These are phyloP conservation scores for Botrytis fragariae DNA, from an alignment of 2,329 filamentous ascomycete genomes.

Conservation along the genomic window DNA sequence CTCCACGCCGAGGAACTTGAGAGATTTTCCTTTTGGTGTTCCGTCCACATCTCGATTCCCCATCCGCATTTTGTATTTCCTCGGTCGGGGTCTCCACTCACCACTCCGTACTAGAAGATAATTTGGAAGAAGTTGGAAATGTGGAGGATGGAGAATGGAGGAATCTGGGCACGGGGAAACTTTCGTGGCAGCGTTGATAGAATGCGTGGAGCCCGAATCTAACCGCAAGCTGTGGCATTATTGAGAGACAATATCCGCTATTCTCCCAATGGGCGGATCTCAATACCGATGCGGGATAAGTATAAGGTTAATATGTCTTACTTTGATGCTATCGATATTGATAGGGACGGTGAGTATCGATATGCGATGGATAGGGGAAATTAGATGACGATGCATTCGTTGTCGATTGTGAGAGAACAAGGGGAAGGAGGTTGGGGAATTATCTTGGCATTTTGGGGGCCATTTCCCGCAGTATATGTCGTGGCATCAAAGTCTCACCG, in stretches of 20 bases:
- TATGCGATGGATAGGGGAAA: constrained; percentile 8
- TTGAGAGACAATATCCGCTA: constrained; percentile 1
- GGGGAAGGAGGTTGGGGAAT: background rate
- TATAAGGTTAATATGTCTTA: constrained; percentile 10
- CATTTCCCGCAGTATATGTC: background rate
- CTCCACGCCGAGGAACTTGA: constrained; percentile 10
- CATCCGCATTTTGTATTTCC: constrained; percentile 10
- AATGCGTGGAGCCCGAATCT: background rate
- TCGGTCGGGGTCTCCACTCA: constrained; percentile 2
- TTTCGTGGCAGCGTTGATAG: background rate
- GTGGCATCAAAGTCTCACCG: constrained; percentile 6
- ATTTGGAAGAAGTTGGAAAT: background rate
- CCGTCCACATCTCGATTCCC: background rate
- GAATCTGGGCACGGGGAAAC: constrained; percentile 10
- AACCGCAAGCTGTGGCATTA: background rate
- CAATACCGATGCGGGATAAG: background rate
- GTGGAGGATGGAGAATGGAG: constrained; percentile 16
- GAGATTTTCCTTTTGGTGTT: background rate
- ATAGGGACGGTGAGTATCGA: constrained; percentile 15
- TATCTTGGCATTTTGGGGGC: background rate
- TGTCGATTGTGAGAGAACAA: background rate
- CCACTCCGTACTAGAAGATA: background rate
- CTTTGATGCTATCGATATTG: constrained; percentile 10
- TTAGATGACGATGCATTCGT: background rate
- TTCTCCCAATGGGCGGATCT: background rate